Evolutionary conservation across 2,329 filamentous ascomycete genomes (phyloP), one percentile per base, ranked within the genome.

Genomic region (Elsinoe ampelina): DNA sequence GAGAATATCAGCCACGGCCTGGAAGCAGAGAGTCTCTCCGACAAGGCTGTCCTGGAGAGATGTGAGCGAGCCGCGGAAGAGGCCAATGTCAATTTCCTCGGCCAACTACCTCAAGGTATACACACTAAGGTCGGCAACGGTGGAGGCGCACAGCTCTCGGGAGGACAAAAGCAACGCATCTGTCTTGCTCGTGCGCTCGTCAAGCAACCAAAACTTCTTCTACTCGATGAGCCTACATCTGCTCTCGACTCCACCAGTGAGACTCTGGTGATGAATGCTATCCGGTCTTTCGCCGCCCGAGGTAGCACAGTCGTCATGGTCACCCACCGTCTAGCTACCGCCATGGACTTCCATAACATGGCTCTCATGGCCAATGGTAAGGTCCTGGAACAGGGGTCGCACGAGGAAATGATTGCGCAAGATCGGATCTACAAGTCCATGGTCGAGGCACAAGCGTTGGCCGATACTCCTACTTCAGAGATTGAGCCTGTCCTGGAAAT

Each of bases 331-430:
- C 74, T 92, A 35, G 85, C 85, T 0, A 92, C 86, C 2, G 83
- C 91, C 12, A 85, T 87, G 67, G 86, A 89, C 61, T 86, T 88
- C 1, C 83, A 92, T 66, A 74, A 84, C n/a, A 89, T 91, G 35
- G 88, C 87, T 61, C 86, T 92, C 1, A 79, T 92, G 55, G 84
- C 84, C 12, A 80, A 85, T 58, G 82, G 84, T 26, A 79, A 69
- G n/a, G 78, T 86, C 20, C 72, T 82, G 0, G 82, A 86, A 67
- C 72, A 75, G 58, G 83, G 85, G 11, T 75, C 76, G n/a, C 82
- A 86, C 63, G 71, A 74, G 5, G 78, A 82, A 60, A 70, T 86
- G 10, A 58, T 62, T 39, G 34, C 52, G 17, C 19, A 36, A 2
- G 51, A 41, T 32, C 58, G 60, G 3, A 52, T 58, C 5, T 62